Base-by-base conservation (phyloP, 1,139 yeast genomes). In the Geotrichum fermentans region DNA sequence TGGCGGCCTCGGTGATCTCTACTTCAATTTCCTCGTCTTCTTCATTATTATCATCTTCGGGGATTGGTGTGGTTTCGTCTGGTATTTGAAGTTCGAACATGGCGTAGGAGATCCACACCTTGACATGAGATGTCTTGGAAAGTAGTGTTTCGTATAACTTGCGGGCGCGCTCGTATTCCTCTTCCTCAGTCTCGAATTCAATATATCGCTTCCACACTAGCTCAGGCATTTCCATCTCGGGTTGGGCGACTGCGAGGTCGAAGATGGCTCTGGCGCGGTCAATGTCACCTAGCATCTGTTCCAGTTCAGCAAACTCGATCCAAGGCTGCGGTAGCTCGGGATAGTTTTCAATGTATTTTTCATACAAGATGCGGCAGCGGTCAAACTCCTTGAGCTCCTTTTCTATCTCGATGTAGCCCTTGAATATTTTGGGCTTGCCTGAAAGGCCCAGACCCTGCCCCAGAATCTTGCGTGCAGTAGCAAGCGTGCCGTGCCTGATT, bases 31-130 rank as follows among this genome's bases (percentile, higher is more conserved):
- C 73, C 65, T 69, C 46, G 47, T 57, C 57, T 47, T 60, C 54
- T 45, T 57, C 65, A 2, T 55, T 54, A 39, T 78, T 73, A 50
- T 74, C 82, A 26, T 76, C 71, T 16, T 75, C 79, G 22, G 67
- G 70, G 11, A 68, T 72, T 11, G 67, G 72, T 50, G 53, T 53
- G 50, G 58, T 50, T 47, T 57, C 61, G 17, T 56, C 55, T 2
- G 90, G 90, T 2, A 83, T 75, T 1, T 82, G 72, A 1, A 85
- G 70, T 61, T 88, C 96, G 62, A 83, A 83, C 55, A 80, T 67
- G 1, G 95, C 95, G 59, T 71, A 74, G 16, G 81, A 73, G 7
- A 85, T 74, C 92, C 95, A 86, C 1, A 73, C 66, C 41, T 71
- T 67, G 6, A 78, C 72, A 32, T 66, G 63, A 14, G 55, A 54